Evolutionary conservation across 2,329 filamentous ascomycete species (phyloP), one percentile per base, ranked within the genome.

Genomic region (Triangularia setosa): DNA sequence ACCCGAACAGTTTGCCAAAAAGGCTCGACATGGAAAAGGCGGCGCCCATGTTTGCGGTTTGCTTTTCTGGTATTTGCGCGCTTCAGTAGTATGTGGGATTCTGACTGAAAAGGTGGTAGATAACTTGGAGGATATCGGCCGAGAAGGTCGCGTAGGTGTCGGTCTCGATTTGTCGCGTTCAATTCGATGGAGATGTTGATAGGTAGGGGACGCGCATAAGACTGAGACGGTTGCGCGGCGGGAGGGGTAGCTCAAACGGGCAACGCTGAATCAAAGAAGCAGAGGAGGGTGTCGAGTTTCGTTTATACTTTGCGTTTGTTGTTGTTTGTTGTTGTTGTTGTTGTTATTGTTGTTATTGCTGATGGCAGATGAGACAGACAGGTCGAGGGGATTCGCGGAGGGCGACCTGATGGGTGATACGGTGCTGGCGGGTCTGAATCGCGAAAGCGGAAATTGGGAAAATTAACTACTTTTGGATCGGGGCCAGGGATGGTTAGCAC

Each of bases 1-100:
- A 96, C 80, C 94, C 94, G 84, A 97, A 98, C 84, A 98, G 92
- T 88, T 96, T 97, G 80, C 92, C 91, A 89, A 97, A 93, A 82
- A 97, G 89, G 83, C 96, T 97, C 74, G 92, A 96, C 78, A 97
- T 85, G 24, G 70, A 71, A 48, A 69, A n/a, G 80, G 92, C 90
- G 75, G 90, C 91, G 81, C 94, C 94, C 94, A 98, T 98, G 72
- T 77, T 90, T 79, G 67, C 71, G 69, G 69, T 65, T 21, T 44
- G 8, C 35, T 44, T 44, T 11, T 18, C 16, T 35, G 1, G 4
- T 35, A 18, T 18, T 5, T 44, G 35, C 35, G 35, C 35, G 35
- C 35, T 44, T 44, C 2, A 4, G 35, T 6, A 4, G 35, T 7
- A 8, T 7, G 35, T 6, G 35, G 30, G 2, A 14, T 33, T 4